These are phyloP conservation scores for Sclerotinia trifoliorum DNA, from an alignment of 2,329 filamentous ascomycete genomes.

Conservation along the genomic window DNA sequence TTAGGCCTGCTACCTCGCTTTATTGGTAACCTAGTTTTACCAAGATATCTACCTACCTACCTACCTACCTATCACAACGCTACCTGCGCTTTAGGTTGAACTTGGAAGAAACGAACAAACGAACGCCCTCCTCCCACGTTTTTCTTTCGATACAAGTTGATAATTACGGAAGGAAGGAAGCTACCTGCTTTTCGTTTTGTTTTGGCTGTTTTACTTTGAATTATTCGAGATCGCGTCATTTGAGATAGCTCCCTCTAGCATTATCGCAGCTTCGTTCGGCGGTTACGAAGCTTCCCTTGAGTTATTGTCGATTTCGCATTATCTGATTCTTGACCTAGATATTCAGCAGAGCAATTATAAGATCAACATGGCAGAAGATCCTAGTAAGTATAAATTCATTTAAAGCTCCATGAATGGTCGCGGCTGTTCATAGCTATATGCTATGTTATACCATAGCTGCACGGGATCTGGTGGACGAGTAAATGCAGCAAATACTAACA, in stretches of 20 bases:
- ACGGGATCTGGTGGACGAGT: not conserved
- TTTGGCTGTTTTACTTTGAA: not conserved
- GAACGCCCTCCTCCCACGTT: not conserved
- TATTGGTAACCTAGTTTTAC: not conserved
- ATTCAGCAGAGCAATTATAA: slow-evolving; percentile 21
- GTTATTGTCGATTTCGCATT: not conserved
- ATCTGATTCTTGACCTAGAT: not conserved
- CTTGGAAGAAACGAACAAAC: not conserved
- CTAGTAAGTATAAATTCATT: slow-evolving; percentile 55
- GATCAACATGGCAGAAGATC: slow-evolving; percentile 37
- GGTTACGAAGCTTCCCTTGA: not conserved
- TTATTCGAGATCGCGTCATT: not conserved
- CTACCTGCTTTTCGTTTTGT: not conserved
- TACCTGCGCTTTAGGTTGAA: not conserved
- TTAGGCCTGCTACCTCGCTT: not conserved
- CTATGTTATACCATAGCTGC: not conserved
- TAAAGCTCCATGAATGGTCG: slow-evolving; percentile 25
- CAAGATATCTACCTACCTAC: not conserved
- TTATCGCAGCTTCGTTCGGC: not conserved
- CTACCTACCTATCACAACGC: not conserved
- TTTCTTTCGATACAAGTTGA: not conserved
- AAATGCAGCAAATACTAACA: slow-evolving; percentile 27
- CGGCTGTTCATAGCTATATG: not conserved
- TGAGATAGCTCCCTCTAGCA: not conserved
- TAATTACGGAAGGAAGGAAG: not conserved